Base-by-base conservation (phyloP, 2,329 filamentous ascomycete genomes). In the Penicillium corylophilum region DNA sequence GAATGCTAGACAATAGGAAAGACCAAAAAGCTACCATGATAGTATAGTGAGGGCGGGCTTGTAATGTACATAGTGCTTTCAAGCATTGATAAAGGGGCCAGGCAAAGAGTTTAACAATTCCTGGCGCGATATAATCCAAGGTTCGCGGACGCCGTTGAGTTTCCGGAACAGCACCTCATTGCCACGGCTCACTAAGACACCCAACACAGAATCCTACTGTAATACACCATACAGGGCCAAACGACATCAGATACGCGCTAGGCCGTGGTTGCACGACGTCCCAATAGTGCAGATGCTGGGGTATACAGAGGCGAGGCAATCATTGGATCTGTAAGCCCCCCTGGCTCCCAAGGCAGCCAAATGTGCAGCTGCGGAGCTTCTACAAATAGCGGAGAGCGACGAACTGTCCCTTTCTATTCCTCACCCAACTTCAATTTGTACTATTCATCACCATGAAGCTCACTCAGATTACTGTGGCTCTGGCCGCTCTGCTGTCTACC, bases 401-500 rank as follows among this genome's bases (percentile, higher is more conserved):
- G 24, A 16, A 31, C 47, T 15, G 39, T n/a, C 31, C 31, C 22
- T 44, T 26, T 29, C 20, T 18, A 13, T 5, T 23, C 18, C 20
- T 44, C 31, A 38, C 26, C 28, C 35, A 36, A 43, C 44, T 38
- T 36, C 54, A 44, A 50, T 29, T 39, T 46, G n/a, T 38, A 44
- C 44, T 31, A 33, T 55, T 28, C 29, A 35, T 45, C 44, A 72
- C 42, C 35, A 82, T 82, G 80, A 81, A 79, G 72, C 54, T 72
- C 55, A 67, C 78, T 51, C 61, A 79, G 61, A 68, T 81, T 57
- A 67, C 77, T 55, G 69, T 83, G 61, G 77, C 81, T 60, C 70
- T 83, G 43, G 75, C 80, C 61, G 77, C 77, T 71, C 71, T 84
- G 53, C 77, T 80, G 56, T 70, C 74, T 55, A 67, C 74, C 24